Evolutionary conservation across 164 flowering plant genomes (phyloP).

Genomic region (Magnolia kwangsiensis): DNA sequence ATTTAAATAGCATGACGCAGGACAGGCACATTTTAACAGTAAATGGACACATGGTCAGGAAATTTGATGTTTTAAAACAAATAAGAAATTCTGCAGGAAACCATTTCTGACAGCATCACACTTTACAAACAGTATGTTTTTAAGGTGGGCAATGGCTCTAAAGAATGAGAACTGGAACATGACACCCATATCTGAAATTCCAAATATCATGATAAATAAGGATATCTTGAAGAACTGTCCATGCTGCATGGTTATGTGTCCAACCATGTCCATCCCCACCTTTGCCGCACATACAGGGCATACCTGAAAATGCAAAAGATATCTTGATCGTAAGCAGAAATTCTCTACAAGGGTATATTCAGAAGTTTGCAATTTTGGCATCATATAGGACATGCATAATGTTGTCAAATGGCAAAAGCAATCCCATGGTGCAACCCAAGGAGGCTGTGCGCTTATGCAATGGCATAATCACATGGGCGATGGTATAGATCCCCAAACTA

Average conservation of each 20-base stretch:
- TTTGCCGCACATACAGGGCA: conserved; percentile 83
- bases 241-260: conserved; percentile 73
- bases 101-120: neutral
- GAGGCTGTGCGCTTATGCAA: no score
- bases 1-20: no score
- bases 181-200: neutral
- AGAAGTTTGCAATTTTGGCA: no score
- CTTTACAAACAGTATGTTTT: neutral
- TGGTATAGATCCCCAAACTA: no score
- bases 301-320: conserved; percentile 38
- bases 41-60: neutral
- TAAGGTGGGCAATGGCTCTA: neutral
- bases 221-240: conserved; percentile 76
- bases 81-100: no score
- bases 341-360: neutral
- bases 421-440: no score
- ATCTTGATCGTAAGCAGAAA: neutral
- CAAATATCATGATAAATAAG: conserved; percentile 29
- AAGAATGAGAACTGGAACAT: neutral
- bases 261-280: conserved; percentile 76
- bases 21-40: neutral
- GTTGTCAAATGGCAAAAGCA: no score
- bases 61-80: neutral
- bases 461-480: no score
- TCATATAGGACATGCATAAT: neutral